These are phyloP conservation scores for Cryptococcus deneoformans DNA, from an alignment of 1,284 basidiomycete species.

Conservation along the genomic window DNA sequence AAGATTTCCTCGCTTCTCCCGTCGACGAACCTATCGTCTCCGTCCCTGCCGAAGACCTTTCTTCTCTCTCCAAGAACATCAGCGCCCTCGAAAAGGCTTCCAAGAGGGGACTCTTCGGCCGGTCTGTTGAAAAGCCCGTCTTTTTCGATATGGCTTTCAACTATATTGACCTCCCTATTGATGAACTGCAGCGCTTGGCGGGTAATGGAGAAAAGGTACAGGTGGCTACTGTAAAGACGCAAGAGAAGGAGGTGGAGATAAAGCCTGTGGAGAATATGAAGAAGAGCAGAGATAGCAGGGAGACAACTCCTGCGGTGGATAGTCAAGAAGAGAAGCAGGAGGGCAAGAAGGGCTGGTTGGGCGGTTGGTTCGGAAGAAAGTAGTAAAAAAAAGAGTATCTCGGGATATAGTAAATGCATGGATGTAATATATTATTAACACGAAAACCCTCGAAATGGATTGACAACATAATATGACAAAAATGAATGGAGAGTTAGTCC, in stretches of 20 bases:
- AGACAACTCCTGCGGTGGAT: conserved; percentile 3
- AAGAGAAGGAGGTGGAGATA: conserved; percentile 6
- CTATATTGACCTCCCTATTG: conserved; percentile 81
- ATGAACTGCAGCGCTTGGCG: conserved; percentile 64
- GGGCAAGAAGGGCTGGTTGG: conserved; percentile 43
- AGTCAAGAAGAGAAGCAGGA: conserved; percentile 9
- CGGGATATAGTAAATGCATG: not conserved
- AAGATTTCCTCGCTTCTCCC: conserved; percentile 21
- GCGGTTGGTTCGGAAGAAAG: conserved; percentile 46
- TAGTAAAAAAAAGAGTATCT: not conserved
- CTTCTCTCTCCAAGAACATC: conserved; percentile 57
- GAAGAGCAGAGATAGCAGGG: conserved; percentile 14
- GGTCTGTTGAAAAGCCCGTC: conserved; percentile 77
- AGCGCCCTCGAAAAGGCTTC: conserved; percentile 56
- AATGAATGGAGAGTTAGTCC: not conserved
- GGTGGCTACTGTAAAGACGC: conserved; percentile 4
- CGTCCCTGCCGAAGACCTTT: conserved; percentile 47
- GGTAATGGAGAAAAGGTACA: conserved; percentile 54
- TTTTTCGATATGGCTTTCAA: conserved; percentile 96
- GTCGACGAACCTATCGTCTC: conserved; percentile 36
- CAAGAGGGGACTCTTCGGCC: conserved; percentile 76
- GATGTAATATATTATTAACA: not conserved
- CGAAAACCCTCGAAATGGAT: not conserved
- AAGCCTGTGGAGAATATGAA: conserved; percentile 20
- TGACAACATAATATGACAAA: not conserved